Evolutionary conservation across 148 eudicot species (phyloP).

Genomic region (Amaranthus cruentus): DNA sequence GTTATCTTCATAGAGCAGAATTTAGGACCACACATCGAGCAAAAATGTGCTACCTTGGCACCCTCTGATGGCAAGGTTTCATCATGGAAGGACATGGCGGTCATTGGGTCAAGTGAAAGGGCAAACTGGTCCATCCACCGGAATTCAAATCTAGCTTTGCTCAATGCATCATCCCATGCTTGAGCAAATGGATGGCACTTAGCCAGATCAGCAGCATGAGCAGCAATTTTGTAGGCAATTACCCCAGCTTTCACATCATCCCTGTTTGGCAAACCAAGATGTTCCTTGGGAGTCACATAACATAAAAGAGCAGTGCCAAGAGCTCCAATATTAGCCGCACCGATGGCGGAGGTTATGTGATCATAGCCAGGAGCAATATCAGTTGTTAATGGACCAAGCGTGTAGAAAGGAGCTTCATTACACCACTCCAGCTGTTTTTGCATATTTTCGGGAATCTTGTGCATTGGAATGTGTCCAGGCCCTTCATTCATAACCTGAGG

Average conservation of each 20-base stretch:
- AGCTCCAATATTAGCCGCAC: conserved; percentile 99
- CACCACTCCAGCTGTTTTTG: conserved; percentile 99
- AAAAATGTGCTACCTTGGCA: conserved; percentile 97
- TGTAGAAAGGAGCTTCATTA: conserved; percentile 98
- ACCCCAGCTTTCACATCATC: conserved; percentile 97
- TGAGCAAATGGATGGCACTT: conserved; percentile 87
- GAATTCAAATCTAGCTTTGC: conserved; percentile 97
- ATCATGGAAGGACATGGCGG: conserved; percentile 96
- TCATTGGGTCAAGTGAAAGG: conserved; percentile 85
- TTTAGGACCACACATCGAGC: conserved; percentile 99
- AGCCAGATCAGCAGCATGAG: conserved; percentile 97
- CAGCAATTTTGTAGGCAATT: conserved; percentile 92
- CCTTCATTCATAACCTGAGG: conserved; percentile 98
- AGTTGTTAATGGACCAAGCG: conserved; percentile 93
- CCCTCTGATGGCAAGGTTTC: conserved; percentile 94
- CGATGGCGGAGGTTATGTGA: conserved; percentile 97
- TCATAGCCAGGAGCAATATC: conserved; percentile 98
- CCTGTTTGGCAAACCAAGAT: conserved; percentile 89
- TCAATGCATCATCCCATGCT: conserved; percentile 91
- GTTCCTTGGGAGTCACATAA: conserved; percentile 98
- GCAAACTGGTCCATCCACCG: conserved; percentile 99
- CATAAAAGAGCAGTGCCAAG: conserved; percentile 95
- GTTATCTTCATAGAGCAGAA: conserved; percentile 99
- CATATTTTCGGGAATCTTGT: conserved; percentile 98
- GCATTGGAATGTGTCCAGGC: conserved; percentile 95